These are phyloP conservation scores for Colletotrichum liaoningense DNA, from an alignment of 2,329 filamentous ascomycete genomes.

Conservation along the genomic window DNA sequence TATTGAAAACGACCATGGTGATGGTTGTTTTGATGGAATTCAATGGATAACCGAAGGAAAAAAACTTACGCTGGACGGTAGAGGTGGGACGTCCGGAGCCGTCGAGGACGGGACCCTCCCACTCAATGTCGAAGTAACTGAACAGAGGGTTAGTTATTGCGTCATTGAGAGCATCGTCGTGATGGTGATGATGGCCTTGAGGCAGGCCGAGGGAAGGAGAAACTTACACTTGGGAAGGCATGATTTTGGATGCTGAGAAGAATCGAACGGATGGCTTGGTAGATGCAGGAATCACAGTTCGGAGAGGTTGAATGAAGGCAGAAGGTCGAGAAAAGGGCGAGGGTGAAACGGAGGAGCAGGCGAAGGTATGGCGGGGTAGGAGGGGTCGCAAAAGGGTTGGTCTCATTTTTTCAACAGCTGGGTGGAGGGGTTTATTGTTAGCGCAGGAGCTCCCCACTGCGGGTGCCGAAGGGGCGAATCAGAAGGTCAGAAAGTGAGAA, in stretches of 20 bases:
- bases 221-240: conserved; percentile 78
- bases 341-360: conserved; percentile 39
- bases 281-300: conserved; percentile 35
- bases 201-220: conserved; percentile 17
- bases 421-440: conserved; percentile 39
- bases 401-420: conserved; percentile 40
- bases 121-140: conserved; percentile 79
- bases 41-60: conserved; percentile 51
- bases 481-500: background rate
- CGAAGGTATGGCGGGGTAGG: conserved; percentile 39
- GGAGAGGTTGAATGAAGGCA: conserved; percentile 37
- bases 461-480: conserved; percentile 25
- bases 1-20: background rate
- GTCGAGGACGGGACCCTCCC: conserved; percentile 79
- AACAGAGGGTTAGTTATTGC: conserved; percentile 35
- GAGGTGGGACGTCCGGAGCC: conserved; percentile 66
- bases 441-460: conserved; percentile 36
- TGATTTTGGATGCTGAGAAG: conserved; percentile 74
- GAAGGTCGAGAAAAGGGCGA: conserved; percentile 40
- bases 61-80: conserved; percentile 72
- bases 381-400: conserved; percentile 39
- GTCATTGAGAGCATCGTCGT: conserved; percentile 31
- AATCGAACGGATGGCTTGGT: conserved; percentile 49
- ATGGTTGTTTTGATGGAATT: conserved; percentile 23
- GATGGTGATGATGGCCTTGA: conserved; percentile 11